These are phyloP conservation scores for Termitomyces sp. DNA, from an alignment of 768 basidiomycete genomes.

Conservation along the genomic window DNA sequence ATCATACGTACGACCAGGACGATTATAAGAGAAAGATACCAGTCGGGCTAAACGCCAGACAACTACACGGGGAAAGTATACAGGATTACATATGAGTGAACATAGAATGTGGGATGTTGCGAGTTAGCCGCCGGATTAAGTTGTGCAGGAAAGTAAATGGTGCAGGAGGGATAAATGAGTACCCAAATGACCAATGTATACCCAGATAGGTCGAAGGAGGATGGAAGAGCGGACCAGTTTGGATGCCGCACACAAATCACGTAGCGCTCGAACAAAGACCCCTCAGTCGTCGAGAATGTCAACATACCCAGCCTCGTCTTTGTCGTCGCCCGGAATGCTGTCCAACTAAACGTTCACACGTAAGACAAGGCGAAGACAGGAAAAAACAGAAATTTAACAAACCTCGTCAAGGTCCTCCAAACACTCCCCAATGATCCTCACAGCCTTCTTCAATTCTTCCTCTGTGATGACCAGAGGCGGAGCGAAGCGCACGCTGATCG, in stretches of 20 bases:
- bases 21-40: too few relatives aligned
- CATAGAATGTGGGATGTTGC: background rate
- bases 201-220: background rate
- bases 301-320: slow-evolving; percentile 53
- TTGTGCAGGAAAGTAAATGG: background rate
- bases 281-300: slow-evolving; percentile 14
- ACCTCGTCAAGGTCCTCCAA: slow-evolving; percentile 80
- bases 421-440: slow-evolving; percentile 71
- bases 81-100: background rate
- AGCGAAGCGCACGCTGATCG: slow-evolving; percentile 86
- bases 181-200: background rate
- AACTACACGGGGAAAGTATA: background rate
- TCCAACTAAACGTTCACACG: slow-evolving; percentile 22
- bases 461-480: slow-evolving; percentile 95
- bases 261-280: background rate
- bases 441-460: slow-evolving; percentile 69
- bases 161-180: background rate
- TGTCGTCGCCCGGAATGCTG: slow-evolving; percentile 57
- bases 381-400: slow-evolving; percentile 13
- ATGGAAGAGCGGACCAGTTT: background rate
- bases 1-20: background rate
- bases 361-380: background rate
- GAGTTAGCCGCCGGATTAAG: background rate
- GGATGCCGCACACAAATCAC: slow-evolving; percentile 7
- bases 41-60: background rate